Base-by-base conservation (phyloP, 345 rosid genomes). In the Salix exigua region DNA sequence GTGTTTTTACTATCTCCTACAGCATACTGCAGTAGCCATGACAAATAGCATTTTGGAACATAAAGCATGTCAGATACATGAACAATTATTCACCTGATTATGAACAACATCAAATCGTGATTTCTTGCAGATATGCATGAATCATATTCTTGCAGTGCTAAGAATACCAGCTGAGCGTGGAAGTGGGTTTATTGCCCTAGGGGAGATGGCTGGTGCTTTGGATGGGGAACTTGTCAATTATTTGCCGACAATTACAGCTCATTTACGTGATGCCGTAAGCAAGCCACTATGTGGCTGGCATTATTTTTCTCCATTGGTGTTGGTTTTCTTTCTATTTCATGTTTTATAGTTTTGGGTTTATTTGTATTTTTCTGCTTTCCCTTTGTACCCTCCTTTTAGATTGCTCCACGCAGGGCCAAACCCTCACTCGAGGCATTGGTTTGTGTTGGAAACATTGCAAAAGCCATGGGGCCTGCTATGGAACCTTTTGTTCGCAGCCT, bases 201-300 rank as follows among this genome's bases (percentile, higher is more conserved):
- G 99, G 65, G 99, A 96, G 90, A 96, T 96, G 99, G 99, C 99
- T 65, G 99, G 99, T 86, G 99, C 99, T 82, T 83, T 96, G 86
- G 99, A 96, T 74, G 99, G 98, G 80, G 96, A 96, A 81, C 98
- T 96, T 83, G 79, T 85, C 72, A 79, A 87, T 71, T 96, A 96
- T 91, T 92, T 96, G 97, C 97, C 99, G 83, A 94, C 91, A 86
- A 96, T 96, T 73, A 91, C 85, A 67, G 70, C 94, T 89, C 95
- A 90, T 85, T 87, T 96, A 77, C 97, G 91, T 70, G 99, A 96
- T 83, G 98, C 98, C 75, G 98, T 92, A 85, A 81, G 98, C 82
- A 28, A 68, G 33, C 21, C 55, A 28, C 28, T 72, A 30, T 61
- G n/a, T 26, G 25, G 67, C n/a, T 25, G 68, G 21, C 44, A 55